Conservation (phyloP, 805 yeast genomes). For the Schwanniomyces polymorphus region DNA sequence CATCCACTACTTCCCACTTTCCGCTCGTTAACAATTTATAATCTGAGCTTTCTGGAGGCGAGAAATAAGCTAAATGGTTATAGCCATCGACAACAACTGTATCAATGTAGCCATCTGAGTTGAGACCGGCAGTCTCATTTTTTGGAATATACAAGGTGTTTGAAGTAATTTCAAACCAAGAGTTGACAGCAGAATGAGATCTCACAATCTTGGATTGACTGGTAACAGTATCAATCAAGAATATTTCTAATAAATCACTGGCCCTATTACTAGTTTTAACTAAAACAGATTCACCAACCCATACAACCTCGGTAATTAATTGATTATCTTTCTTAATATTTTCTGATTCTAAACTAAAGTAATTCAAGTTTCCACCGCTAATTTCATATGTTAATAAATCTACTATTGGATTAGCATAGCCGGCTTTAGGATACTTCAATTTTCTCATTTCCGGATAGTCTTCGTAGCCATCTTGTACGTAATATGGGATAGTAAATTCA, state of each 20-base stretch:
- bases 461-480: conserved; percentile 32
- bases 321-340: conserved; percentile 30
- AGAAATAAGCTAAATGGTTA: conserved; percentile 81
- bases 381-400: conserved; percentile 46
- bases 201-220: conserved; percentile 39
- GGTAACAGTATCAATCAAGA: conserved; percentile 35
- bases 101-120: conserved; percentile 74
- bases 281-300: conserved; percentile 53
- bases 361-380: conserved; percentile 14
- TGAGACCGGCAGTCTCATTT: conserved; percentile 31
- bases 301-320: conserved; percentile 60
- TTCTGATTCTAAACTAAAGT: conserved; percentile 16
- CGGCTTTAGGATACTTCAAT: conserved; percentile 72
- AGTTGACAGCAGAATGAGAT: conserved; percentile 46
- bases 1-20: conserved; percentile 81
- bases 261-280: conserved; percentile 64
- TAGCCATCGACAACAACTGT: conserved; percentile 59
- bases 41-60: conserved; percentile 54
- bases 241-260: conserved; percentile 55
- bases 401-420: conserved; percentile 57
- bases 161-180: conserved; percentile 57
- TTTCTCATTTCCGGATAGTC: conserved; percentile 47
- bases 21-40: conserved; percentile 65
- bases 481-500: conserved; percentile 51
- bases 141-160: conserved; percentile 36